phyloP scores from a whole-genome alignment of 441 rosid species.

The Populus hybrid region DNA sequence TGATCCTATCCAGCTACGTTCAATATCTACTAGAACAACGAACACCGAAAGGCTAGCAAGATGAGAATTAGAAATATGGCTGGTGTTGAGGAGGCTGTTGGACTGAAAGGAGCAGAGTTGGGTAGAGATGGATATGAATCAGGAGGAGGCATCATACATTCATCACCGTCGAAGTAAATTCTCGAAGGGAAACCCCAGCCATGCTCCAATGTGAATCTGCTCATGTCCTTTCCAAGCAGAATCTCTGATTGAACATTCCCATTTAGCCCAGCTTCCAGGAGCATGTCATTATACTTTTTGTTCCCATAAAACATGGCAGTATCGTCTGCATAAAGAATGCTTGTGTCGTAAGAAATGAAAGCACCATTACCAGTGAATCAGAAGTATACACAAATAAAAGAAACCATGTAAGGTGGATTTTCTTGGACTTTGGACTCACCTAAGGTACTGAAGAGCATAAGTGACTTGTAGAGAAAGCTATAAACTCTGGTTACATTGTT shows the following conservation, averaged over 20 bases:
- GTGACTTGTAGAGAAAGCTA: constrained; percentile 44
- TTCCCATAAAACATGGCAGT: constrained; percentile 58
- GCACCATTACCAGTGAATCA: not conserved
- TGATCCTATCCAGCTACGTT: no score
- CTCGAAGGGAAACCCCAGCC: constrained; percentile 62
- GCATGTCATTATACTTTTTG: constrained; percentile 40
- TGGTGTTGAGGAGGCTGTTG: not conserved
- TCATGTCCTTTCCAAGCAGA: constrained; percentile 40
- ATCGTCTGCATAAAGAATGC: constrained; percentile 42
- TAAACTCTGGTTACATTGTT: constrained; percentile 42
- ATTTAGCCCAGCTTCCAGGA: constrained; percentile 45
- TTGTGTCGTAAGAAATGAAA: not conserved
- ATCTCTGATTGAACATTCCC: constrained; percentile 58
- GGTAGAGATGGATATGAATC: constrained; percentile 13
- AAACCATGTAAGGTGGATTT: not conserved
- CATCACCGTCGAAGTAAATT: constrained; percentile 32
- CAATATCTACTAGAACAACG: not conserved
- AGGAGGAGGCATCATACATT: constrained; percentile 9
- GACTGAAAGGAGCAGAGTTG: not conserved
- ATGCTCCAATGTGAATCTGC: constrained; percentile 43
- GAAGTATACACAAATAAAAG: no score
- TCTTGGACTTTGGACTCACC: constrained; percentile 28
- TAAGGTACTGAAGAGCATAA: constrained; percentile 27
- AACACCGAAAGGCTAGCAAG: not conserved
- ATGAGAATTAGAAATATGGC: not conserved